Evolutionary conservation across 345 rosid species (phyloP).

Genomic region (Cardamine occulta): DNA sequence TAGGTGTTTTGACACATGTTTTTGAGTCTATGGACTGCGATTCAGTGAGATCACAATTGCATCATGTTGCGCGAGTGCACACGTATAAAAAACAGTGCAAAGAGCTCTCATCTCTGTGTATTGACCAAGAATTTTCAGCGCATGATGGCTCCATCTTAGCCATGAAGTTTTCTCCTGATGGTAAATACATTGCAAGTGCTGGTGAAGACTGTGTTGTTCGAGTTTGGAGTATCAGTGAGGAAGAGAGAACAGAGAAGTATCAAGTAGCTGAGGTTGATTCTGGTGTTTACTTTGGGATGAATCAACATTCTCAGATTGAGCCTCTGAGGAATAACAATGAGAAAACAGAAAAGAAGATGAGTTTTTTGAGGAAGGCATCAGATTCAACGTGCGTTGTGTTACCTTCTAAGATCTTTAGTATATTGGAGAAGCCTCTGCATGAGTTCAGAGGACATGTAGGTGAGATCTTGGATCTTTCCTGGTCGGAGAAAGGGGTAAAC

Average conservation of each 20-base stretch:
- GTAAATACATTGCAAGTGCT: constrained; percentile 69
- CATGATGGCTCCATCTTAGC: constrained; percentile 73
- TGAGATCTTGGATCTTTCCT: constrained; percentile 77
- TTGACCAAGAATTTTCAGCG: constrained; percentile 71
- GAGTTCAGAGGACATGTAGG: constrained; percentile 67
- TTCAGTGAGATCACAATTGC: constrained; percentile 20
- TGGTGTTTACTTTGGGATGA: constrained; percentile 59
- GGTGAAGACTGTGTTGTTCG: constrained; percentile 76
- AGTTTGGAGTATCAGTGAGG: constrained; percentile 69
- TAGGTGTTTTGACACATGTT: constrained; percentile 47
- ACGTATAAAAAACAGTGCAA: constrained; percentile 55
- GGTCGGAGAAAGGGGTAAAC: constrained; percentile 79
- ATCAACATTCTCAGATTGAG: constrained; percentile 52
- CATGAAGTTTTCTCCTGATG: constrained; percentile 76
- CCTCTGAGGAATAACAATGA: constrained; percentile 47
- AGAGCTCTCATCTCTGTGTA: constrained; percentile 65
- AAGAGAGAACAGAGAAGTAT: constrained; percentile 47
- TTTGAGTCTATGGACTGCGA: constrained; percentile 46
- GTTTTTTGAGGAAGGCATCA: constrained; percentile 50
- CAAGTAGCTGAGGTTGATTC: constrained; percentile 53
- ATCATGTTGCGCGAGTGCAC: constrained; percentile 46
- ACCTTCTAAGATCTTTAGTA: constrained; percentile 61
- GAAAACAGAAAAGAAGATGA: constrained; percentile 43
- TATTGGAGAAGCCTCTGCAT: constrained; percentile 69
- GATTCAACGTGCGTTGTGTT: constrained; percentile 66